Evolutionary conservation across 2,329 filamentous ascomycete genomes (phyloP), one percentile per base, ranked within the genome.

Genomic region (Periconia digitata): DNA sequence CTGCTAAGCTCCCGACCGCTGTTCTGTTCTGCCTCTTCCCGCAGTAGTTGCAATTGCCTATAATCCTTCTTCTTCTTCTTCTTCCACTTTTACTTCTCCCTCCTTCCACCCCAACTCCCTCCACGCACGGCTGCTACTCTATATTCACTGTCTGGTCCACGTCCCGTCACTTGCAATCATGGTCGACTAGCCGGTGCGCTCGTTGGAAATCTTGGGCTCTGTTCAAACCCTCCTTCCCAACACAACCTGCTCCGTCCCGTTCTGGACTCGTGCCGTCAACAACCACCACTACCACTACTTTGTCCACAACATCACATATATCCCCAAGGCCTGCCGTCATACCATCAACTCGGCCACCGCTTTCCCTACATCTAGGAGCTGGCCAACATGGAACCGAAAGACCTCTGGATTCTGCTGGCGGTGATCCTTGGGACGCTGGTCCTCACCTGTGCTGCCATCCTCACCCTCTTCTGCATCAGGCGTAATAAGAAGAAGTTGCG

Each of bases 361-460:
- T 5, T 24, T 27, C n/a, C 22, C 24, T 13, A 17, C 44, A 39
- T 20, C 34, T 37, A 43, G 5, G 10, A 32, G 12, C 27, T 32
- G 10, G 12, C 35, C 47, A 56, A 17, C 42, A 70, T 70, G 65
- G 58, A 63, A 51, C 54, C 64, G 52, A 61, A 54, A 23, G 66
- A 63, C 44, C 53, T 71, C 49, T 71, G 66, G 60, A 71, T 71
- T 53, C 68, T 71, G 36, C 58, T 72, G 16, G 67, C 62, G 46
- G 63, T 58, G 23, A 62, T 69, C 8, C 48, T 71, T 10, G 70
- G 70, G 21, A 59, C 52, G 7, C 54, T 71, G n/a, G 58, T 72
- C 12, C 49, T 71, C 16, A 46, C 54, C 13, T 55, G 63, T 21
- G 56, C 60, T 32, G 45, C 58, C 22, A 61, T 66, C 40, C 54